Evolutionary conservation across 192 early-diverging fungal genomes (phyloP).

Genomic region (Podila epigama): DNA sequence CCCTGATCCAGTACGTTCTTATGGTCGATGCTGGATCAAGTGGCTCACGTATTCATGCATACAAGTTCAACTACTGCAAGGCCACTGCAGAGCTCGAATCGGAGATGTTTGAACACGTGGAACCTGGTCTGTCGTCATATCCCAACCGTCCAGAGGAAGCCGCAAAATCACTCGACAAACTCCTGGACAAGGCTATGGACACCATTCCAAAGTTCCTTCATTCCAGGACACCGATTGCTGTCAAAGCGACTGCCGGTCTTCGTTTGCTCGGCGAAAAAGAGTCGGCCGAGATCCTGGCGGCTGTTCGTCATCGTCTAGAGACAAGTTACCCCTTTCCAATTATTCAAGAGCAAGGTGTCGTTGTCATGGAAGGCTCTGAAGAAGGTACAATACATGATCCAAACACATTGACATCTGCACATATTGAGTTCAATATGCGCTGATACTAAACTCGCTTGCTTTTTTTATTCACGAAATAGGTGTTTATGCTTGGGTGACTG

Average conservation of each 20-base stretch:
- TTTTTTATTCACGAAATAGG: constrained; percentile 48
- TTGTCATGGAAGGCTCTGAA: constrained; percentile 94
- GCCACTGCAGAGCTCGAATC: constrained; percentile 81
- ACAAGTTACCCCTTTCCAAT: constrained; percentile 86
- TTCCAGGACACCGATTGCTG: constrained; percentile 86
- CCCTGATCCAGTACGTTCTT: constrained; percentile 87
- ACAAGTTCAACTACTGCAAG: constrained; percentile 95
- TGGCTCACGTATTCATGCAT: constrained; percentile 97
- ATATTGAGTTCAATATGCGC: too few relatives aligned
- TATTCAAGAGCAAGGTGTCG: constrained; percentile 73
- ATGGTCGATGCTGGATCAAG: constrained; percentile 98
- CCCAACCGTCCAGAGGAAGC: constrained; percentile 75
- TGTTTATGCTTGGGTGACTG: constrained; percentile 98
- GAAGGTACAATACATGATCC: constrained; percentile 90
- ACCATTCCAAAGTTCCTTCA: constrained; percentile 74
- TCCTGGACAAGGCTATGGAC: constrained; percentile 79
- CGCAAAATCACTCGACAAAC: constrained; percentile 78
- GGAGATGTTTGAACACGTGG: constrained; percentile 85
- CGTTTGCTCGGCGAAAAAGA: constrained; percentile 76
- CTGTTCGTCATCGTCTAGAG: constrained; percentile 71
- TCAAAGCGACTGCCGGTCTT: constrained; percentile 97
- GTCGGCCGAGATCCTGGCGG: constrained; percentile 76
- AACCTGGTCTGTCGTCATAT: constrained; percentile 86
- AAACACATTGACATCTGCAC: too few relatives aligned
- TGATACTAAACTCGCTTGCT: too few relatives aligned